A percentile compares a stretch with the other conserved stretches of the same genome.
Conservation (phyloP, 768 basidiomycete species). For the Kwoniella newhampshirensis region DNA sequence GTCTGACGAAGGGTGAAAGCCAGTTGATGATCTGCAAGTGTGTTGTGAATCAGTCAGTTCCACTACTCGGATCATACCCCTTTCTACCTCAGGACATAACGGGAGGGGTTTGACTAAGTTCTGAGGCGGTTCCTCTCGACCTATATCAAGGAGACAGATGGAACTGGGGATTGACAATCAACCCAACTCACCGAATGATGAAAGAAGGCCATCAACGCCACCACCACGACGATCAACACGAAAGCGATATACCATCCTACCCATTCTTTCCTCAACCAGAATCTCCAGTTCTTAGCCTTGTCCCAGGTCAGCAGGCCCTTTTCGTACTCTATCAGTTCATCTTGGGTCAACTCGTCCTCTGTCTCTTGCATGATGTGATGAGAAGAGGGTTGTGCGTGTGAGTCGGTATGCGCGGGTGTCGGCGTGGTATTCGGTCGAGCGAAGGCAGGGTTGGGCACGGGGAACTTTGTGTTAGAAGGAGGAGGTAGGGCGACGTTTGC, state of each 20-base stretch:
- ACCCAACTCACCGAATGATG: conserved; percentile 38
- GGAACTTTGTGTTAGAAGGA: too few species aligned
- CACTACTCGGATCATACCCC: too few species aligned
- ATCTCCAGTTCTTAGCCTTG: conserved; percentile 43
- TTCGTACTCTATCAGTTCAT: conserved; percentile 40
- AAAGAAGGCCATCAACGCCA: conserved; percentile 40
- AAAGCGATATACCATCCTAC: conserved; percentile 41
- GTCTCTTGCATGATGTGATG: conserved; percentile 23
- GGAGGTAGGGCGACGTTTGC: too few species aligned
- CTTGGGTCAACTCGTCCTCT: conserved; percentile 43
- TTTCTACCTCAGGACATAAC: too few species aligned
- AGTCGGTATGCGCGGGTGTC: neutral
- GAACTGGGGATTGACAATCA: too few species aligned
- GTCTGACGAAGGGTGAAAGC: conserved; percentile 65
- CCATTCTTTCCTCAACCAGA: conserved; percentile 52
- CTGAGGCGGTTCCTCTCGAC: conserved; percentile 55
- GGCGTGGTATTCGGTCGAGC: too few species aligned
- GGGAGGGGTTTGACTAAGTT: too few species aligned
- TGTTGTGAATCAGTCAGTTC: neutral
- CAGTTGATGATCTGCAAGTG: conserved; percentile 56
- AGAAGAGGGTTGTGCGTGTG: neutral
- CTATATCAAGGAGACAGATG: neutral
- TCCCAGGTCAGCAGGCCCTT: conserved; percentile 49
- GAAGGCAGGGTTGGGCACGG: too few species aligned
- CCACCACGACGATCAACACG: conserved; percentile 33